Conservation (phyloP, 169 alveolate species). For the Plasmodium gonderi region DNA sequence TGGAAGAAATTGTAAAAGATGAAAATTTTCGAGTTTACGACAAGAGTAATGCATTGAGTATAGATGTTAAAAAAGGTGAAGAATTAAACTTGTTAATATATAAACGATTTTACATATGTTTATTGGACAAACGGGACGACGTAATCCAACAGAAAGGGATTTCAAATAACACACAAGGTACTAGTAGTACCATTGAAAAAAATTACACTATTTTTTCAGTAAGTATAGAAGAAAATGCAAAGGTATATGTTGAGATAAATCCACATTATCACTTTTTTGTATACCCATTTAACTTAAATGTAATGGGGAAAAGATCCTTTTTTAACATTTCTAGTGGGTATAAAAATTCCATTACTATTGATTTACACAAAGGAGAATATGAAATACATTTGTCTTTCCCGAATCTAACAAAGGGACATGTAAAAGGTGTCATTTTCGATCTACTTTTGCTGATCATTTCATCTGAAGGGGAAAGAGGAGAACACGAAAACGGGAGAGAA, state of each 20-base stretch:
- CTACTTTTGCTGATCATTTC: not conserved
- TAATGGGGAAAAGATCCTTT: not conserved
- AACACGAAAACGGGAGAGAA: not conserved
- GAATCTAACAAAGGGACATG: not conserved
- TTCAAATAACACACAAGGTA: not conserved
- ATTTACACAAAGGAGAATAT: slow-evolving; percentile 24
- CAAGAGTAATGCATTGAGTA: not conserved
- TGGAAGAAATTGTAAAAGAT: not conserved
- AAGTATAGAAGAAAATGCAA: not conserved
- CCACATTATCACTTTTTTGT: slow-evolving; percentile 57
- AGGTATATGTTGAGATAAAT: slow-evolving; percentile 39
- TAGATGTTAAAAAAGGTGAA: not conserved
- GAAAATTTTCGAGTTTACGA: not conserved
- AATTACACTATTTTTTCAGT: slow-evolving; percentile 2
- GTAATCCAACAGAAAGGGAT: not conserved
- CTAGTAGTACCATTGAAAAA: not conserved
- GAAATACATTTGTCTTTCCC: slow-evolving; percentile 12
- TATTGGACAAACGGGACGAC: not conserved
- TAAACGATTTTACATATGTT: slow-evolving; percentile 21
- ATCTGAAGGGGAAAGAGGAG: not conserved
- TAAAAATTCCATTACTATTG: slow-evolving; percentile 2
- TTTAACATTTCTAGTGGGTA: slow-evolving; percentile 12
- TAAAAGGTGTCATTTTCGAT: slow-evolving; percentile 31
- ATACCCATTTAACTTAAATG: slow-evolving; percentile 22
- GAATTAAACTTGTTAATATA: not conserved